Conservation (phyloP, 2,329 filamentous ascomycete species). For the Septoria petroselini region DNA sequence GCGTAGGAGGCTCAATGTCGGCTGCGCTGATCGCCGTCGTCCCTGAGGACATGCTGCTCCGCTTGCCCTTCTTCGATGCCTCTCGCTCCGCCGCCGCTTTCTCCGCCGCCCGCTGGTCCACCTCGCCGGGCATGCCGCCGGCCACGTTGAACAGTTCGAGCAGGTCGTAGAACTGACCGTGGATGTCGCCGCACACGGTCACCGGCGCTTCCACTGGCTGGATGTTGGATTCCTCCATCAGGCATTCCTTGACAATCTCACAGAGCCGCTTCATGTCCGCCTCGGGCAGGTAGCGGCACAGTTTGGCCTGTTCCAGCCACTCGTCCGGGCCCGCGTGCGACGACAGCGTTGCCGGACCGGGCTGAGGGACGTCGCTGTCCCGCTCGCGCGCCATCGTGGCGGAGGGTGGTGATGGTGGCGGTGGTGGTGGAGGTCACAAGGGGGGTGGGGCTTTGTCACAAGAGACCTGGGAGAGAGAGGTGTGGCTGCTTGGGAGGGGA, state of each 20-base stretch:
- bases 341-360: slow-evolving; percentile 80
- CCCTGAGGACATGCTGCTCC: slow-evolving; percentile 26
- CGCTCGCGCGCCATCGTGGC: slow-evolving; percentile 47
- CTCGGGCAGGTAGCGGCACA: slow-evolving; percentile 95
- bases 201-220: slow-evolving; percentile 96
- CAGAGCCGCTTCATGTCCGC: slow-evolving; percentile 97
- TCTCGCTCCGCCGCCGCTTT: slow-evolving; percentile 24
- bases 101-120: slow-evolving; percentile 32
- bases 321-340: slow-evolving; percentile 86
- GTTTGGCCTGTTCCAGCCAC: slow-evolving; percentile 94
- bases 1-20: slow-evolving; percentile 85
- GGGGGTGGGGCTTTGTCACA: background rate
- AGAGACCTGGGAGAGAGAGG: no score
- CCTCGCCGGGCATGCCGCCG: slow-evolving; percentile 89
- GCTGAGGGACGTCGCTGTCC: slow-evolving; percentile 69
- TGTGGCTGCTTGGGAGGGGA: no score
- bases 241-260: slow-evolving; percentile 96
- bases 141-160: slow-evolving; percentile 95
- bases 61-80: slow-evolving; percentile 19
- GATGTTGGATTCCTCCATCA: slow-evolving; percentile 99
- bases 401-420: background rate
- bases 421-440: background rate
- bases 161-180: slow-evolving; percentile 97
- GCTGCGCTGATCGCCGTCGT: slow-evolving; percentile 73
- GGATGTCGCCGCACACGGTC: slow-evolving; percentile 96